Base-by-base conservation (phyloP, 2,329 filamentous ascomycete genomes). In the Diplocarpon rosae region DNA sequence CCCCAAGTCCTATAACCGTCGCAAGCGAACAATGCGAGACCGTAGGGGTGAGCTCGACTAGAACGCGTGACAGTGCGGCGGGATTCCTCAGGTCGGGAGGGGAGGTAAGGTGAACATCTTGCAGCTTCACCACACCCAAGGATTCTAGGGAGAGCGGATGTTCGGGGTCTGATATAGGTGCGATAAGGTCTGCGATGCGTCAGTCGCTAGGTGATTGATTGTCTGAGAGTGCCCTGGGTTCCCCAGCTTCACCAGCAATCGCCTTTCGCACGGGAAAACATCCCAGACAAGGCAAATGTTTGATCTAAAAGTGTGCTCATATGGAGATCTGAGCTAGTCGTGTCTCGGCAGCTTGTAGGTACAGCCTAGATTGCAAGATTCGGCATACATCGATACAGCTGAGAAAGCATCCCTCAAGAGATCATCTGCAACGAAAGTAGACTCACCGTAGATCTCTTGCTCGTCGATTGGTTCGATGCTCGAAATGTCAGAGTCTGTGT, bases 21-120 rank as follows among this genome's bases (percentile, higher is more conserved):
- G 92, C 92, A 33, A 98, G 76, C 40, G 86, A 94, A 69, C 92
- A 98, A 66, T 96, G 92, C 13, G 90, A 93, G 60, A 96, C 92
- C 20, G 92, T 98, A 9, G 92, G 92, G 10, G 92, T 98, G 55
- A 98, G 83, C 58, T 94, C 78, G 35, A 98, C 87, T 2, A 82
- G 75, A 30, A 96, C 87, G 32, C 71, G 81, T 66, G 70, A 88
- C 68, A 75, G 75, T 60, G 60, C 78, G 67, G 70, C 66, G 13
- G 69, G 65, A 44, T 69, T 66, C 24, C 67, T 73, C 30, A 69
- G 69, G 49, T 69, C 68, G 30, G 74, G 75, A n/a, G 81, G 73
- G 6, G 83, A 74, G 36, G 70, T 71, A 55, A 98, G 86, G 58
- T 78, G 73, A 57, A 98, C 95, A 65, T 98, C 92, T 28, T 85